Base-by-base conservation (phyloP, 352 stramenopile genomes). In the Phytophthora cajani region DNA sequence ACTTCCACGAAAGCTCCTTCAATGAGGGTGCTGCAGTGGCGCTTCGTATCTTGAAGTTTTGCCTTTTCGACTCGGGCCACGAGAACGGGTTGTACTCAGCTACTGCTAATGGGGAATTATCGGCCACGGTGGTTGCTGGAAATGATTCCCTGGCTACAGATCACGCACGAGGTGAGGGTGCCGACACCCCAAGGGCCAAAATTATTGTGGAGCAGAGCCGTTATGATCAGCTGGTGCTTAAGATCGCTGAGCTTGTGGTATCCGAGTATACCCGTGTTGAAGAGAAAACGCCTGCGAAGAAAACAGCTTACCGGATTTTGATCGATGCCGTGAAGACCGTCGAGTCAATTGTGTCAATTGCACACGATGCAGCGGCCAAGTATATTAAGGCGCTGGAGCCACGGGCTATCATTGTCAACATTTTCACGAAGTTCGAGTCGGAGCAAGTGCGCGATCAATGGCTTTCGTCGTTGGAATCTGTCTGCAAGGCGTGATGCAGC, bases 371-470 rank as follows among this genome's bases (percentile, higher is more conserved):
- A 46, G 85, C 84, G 9, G 75, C 82, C 53, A 89, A 86, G 57
- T 95, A 91, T 62, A 77, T 95, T 38, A 83, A 75, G 53, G 86
- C 68, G 32, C 32, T 74, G 42, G 66, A 78, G 58, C 70, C 80
- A 52, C 83, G 70, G 17, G 51, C 64, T 30, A 75, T 91, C 27
- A 80, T 92, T 60, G 77, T 79, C 10, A 73, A 79, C 44, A 82
- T 94, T 58, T 79, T 94, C 12, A 79, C 84, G 40, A 82, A 84
- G 46, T 90, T 80, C 47, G 69, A 82, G 12, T 90, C 84, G 27
- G 84, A 95, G 32, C 84, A 90, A 77, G 86, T 95, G 23, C 89
- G 89, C 7, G 85, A 90, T n/a, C 87, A 95, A 61, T 97, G 88
- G 89, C 64, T 93, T 3, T 86, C 81, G n/a, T 93, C 85, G 21